These are phyloP conservation scores for Grigorovia humatica DNA, from an alignment of 805 yeast species.

Conservation along the genomic window DNA sequence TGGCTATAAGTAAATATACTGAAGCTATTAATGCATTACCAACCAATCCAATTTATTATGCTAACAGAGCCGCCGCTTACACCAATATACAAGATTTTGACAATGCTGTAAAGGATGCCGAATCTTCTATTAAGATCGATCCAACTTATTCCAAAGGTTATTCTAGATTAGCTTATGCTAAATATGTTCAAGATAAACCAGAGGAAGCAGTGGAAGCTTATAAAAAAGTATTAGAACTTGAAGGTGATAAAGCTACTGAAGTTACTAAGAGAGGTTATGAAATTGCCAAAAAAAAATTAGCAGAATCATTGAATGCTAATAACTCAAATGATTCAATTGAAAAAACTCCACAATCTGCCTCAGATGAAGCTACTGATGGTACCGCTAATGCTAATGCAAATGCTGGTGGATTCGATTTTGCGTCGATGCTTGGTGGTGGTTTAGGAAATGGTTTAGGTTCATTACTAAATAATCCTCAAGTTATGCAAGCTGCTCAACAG, in stretches of 20 bases:
- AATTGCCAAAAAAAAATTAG: constrained; percentile 81
- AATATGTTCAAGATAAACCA: constrained; percentile 88
- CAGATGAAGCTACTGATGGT: constrained; percentile 18
- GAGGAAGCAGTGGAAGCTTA: constrained; percentile 86
- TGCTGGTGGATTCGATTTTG: constrained; percentile 47
- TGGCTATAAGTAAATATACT: constrained; percentile 70
- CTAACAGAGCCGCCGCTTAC: constrained; percentile 96
- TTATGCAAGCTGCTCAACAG: constrained; percentile 80
- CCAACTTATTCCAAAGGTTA: constrained; percentile 84
- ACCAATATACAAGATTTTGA: constrained; percentile 68
- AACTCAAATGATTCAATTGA: background rate
- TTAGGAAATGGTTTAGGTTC: constrained; percentile 52
- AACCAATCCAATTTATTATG: constrained; percentile 69
- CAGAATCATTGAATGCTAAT: constrained; percentile 44
- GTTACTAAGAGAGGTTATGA: constrained; percentile 91
- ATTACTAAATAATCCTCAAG: constrained; percentile 81
- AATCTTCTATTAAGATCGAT: constrained; percentile 66
- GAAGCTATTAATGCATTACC: constrained; percentile 66
- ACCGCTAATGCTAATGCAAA: constrained; percentile 21
- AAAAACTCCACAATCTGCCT: constrained; percentile 15
- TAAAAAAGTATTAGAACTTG: constrained; percentile 74
- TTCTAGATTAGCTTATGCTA: constrained; percentile 89
- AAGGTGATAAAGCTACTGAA: constrained; percentile 75
- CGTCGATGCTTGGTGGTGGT: constrained; percentile 60
- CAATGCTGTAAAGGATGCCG: constrained; percentile 74